phyloP scores from a whole-genome alignment of 148 eudicot genomes.

The Polygonum aviculare region DNA sequence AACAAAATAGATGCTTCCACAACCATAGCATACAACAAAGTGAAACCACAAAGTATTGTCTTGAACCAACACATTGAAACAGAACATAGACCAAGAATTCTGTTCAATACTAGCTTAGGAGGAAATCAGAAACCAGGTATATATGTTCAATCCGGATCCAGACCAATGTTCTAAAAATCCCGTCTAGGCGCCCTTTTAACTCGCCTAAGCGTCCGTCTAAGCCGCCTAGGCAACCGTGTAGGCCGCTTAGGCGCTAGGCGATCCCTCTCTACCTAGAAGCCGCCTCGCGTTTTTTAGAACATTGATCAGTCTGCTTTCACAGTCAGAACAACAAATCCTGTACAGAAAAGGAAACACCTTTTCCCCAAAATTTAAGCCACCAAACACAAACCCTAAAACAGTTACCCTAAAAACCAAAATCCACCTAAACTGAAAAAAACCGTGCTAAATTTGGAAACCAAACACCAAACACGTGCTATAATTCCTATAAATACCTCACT shows the following conservation, averaged over 20 bases:
- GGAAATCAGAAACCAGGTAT: neutral
- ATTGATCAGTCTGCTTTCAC: too few relatives aligned
- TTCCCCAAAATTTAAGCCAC: neutral
- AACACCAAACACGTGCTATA: constrained; percentile 2
- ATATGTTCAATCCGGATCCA: neutral
- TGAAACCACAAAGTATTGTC: too few relatives aligned
- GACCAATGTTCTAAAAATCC: too few relatives aligned
- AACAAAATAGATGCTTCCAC: too few relatives aligned
- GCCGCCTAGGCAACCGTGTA: too few relatives aligned
- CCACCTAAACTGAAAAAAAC: neutral
- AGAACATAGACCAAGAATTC: neutral
- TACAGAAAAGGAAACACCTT: neutral
- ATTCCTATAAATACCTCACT: neutral
- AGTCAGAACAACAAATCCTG: neutral
- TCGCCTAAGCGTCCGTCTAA: too few relatives aligned
- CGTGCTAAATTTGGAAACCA: constrained; percentile 8
- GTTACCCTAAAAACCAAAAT: neutral
- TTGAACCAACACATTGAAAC: neutral
- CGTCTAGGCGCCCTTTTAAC: too few relatives aligned
- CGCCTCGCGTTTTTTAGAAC: too few relatives aligned
- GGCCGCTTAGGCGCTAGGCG: too few relatives aligned
- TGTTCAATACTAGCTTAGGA: neutral
- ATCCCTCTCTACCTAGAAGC: too few relatives aligned
- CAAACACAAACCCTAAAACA: neutral
- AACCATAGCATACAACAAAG: too few relatives aligned